Evolutionary conservation across 371 early-diverging fungal species (phyloP), one percentile per base, ranked within the genome.

Genomic region (Syncephalastrum racemosum): DNA sequence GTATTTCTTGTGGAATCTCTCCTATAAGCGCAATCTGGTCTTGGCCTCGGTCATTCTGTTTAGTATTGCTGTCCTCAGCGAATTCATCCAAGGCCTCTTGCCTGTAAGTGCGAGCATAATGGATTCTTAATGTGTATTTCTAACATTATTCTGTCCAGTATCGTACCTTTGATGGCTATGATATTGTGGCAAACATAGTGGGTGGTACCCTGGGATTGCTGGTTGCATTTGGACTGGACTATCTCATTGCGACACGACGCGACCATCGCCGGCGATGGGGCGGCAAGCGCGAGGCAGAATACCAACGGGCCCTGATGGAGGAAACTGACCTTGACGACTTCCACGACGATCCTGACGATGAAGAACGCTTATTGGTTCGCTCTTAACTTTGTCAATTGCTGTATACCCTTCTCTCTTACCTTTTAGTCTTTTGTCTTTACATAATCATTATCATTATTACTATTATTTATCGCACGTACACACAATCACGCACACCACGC

Each of bases 1-100:
- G 14, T 79, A 74, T 49, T 74, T 64, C 47, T 42, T 79, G 31
- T 79, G 80, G 80, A 63, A 76, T 50, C 53, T 79, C 5, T 68
- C 70, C 4, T 66, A 70, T 20, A 64, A 67, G 40, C 68, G 71
- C 7, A 76, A 79, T 50, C 50, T 74, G 8, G 36, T 67, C 4
- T 45, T 79, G n/a, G 65, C 75, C 0, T 46, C 64, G 2, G 40
- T 43, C 23, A 43, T 60, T 7, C 43, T 76, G 13, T 41, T 71
- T 1, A 45, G 62, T 4, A 31, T 63, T 36, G 68, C 77, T 3
- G 22, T 72, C 47, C 63, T 70, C 14, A 76, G 77, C 52, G 80
- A 79, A 56, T 68, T 66, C 19, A 60, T 79, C 25, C 80, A 79
- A 54, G 77, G 75, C 0, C 53, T 72, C 23, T 54, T 79, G 43